Evolutionary conservation across 2,329 filamentous ascomycete genomes (phyloP).

Genomic region (Beauveria rudraprayagi): DNA sequence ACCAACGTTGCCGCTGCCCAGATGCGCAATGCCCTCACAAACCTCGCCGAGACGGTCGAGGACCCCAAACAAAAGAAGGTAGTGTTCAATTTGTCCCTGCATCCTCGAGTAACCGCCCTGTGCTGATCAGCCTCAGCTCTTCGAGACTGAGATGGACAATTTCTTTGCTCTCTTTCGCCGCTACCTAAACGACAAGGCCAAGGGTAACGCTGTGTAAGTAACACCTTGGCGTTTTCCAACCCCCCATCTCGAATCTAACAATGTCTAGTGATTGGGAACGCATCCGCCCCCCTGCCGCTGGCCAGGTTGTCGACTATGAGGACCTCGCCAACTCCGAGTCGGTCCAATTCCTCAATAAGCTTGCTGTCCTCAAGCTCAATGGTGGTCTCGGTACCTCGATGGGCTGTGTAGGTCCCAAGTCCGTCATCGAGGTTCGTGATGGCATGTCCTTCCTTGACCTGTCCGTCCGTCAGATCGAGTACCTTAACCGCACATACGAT

Average conservation of each 20-base stretch:
- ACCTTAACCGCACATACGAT: slow-evolving; percentile 94
- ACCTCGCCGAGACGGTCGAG: slow-evolving; percentile 80
- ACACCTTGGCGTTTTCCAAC: neutral
- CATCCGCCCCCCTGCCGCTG: slow-evolving; percentile 85
- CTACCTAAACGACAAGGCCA: slow-evolving; percentile 98
- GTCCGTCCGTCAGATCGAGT: slow-evolving; percentile 97
- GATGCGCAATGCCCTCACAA: slow-evolving; percentile 97
- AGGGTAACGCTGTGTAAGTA: slow-evolving; percentile 78
- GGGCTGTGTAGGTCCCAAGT: slow-evolving; percentile 99
- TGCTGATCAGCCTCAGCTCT: slow-evolving; percentile 50
- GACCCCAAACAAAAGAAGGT: slow-evolving; percentile 81
- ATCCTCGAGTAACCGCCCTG: neutral
- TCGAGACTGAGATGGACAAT: slow-evolving; percentile 99
- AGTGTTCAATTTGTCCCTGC: slow-evolving; percentile 19
- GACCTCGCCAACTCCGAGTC: slow-evolving; percentile 83
- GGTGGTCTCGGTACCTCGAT: slow-evolving; percentile 98
- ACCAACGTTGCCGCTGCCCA: slow-evolving; percentile 96
- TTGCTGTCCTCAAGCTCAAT: slow-evolving; percentile 98
- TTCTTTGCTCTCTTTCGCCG: slow-evolving; percentile 98
- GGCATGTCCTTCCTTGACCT: slow-evolving; percentile 99
- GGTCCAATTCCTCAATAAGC: slow-evolving; percentile 90
- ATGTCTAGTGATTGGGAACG: slow-evolving; percentile 79
- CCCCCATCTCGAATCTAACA: slow-evolving; percentile 16
- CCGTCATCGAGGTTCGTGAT: slow-evolving; percentile 97
- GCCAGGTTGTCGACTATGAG: slow-evolving; percentile 93